Percentiles rank a stretch among this genome's conserved stretches.
Conservation (phyloP, 2,329 filamentous ascomycete genomes). For the Fusarium lyarnte region DNA sequence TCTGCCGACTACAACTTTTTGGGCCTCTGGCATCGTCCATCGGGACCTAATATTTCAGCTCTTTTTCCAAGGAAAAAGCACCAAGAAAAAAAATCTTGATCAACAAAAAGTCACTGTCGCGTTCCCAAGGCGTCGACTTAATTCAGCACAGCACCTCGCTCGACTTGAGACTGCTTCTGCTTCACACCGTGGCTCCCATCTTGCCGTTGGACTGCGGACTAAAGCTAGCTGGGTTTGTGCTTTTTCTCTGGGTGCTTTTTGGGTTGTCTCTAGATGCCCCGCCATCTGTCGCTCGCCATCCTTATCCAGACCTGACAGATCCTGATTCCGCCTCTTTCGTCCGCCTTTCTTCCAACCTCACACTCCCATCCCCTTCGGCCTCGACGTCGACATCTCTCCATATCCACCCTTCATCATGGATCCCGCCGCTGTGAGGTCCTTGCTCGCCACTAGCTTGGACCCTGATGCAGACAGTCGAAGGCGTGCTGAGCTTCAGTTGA, state of each 20-base stretch:
- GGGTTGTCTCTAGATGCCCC: conserved; percentile 43
- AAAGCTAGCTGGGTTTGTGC: conserved; percentile 17
- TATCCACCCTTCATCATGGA: conserved; percentile 66
- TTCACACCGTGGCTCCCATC: conserved; percentile 21
- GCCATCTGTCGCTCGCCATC: conserved; percentile 43
- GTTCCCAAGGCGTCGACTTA: conserved; percentile 12
- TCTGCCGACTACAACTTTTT: conserved; percentile 37
- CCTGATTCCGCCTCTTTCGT: conserved; percentile 41
- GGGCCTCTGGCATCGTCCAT: conserved; percentile 37
- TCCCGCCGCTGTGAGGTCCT: conserved; percentile 76
- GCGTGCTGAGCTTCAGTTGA: conserved; percentile 82
- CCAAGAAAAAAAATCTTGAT: neutral
- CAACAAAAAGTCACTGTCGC: conserved; percentile 13
- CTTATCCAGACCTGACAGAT: conserved; percentile 45
- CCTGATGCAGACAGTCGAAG: conserved; percentile 78
- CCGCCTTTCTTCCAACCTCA: conserved; percentile 31
- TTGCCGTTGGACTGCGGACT: conserved; percentile 33
- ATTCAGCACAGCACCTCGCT: neutral
- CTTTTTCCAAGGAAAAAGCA: conserved; percentile 18
- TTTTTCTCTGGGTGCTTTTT: conserved; percentile 35
- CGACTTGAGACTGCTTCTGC: conserved; percentile 6
- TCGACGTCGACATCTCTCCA: conserved; percentile 40
- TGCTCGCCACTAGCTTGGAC: conserved; percentile 80
- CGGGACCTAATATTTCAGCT: conserved; percentile 35
- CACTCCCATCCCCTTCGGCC: conserved; percentile 36